A percentile compares a stretch with the other conserved stretches of the same genome.
phyloP scores from a whole-genome alignment of 2,329 filamentous ascomycete genomes.

The Xylariaceae sp. region DNA sequence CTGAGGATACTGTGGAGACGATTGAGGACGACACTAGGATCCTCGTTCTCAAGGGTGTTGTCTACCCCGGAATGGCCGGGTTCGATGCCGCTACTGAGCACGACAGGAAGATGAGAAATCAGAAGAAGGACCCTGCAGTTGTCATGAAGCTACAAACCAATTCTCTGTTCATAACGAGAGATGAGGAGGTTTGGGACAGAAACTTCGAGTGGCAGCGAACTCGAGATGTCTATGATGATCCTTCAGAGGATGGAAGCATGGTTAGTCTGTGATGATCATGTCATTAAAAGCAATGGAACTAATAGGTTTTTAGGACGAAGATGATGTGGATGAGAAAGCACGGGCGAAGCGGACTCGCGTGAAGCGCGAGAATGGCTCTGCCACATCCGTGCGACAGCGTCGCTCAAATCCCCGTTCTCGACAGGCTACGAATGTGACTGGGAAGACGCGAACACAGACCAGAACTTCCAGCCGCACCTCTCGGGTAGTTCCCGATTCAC shows the following conservation, averaged over 20 bases:
- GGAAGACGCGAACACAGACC: constrained; percentile 13
- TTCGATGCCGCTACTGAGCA: constrained; percentile 74
- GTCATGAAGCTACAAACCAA: constrained; percentile 61
- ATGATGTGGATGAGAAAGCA: constrained; percentile 10
- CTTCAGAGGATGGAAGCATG: constrained; percentile 48
- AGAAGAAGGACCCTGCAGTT: constrained; percentile 72
- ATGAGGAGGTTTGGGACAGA: constrained; percentile 59
- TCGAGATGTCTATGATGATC: constrained; percentile 58
- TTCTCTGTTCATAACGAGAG: constrained; percentile 60
- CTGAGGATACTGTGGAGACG: constrained; percentile 28
- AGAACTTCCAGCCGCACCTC: constrained; percentile 11
- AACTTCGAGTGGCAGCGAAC: constrained; percentile 47
- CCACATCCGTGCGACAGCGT: constrained; percentile 11
- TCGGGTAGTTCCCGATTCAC: constrained; percentile 1
- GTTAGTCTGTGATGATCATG: constrained; percentile 34
- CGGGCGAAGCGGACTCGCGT: constrained; percentile 12
- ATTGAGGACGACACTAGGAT: constrained; percentile 23
- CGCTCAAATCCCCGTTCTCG: constrained; percentile 10
- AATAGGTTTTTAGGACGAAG: constrained; percentile 21
- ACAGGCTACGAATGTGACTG: constrained; percentile 10
- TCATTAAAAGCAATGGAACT: constrained; percentile 4
- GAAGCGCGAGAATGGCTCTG: constrained; percentile 12
- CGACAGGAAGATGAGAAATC: constrained; percentile 71
- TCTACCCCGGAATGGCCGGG: constrained; percentile 75
- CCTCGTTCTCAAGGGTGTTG: constrained; percentile 60